Conservation (phyloP, 176 grass and related monocot species). For the Olyra latifolia region DNA sequence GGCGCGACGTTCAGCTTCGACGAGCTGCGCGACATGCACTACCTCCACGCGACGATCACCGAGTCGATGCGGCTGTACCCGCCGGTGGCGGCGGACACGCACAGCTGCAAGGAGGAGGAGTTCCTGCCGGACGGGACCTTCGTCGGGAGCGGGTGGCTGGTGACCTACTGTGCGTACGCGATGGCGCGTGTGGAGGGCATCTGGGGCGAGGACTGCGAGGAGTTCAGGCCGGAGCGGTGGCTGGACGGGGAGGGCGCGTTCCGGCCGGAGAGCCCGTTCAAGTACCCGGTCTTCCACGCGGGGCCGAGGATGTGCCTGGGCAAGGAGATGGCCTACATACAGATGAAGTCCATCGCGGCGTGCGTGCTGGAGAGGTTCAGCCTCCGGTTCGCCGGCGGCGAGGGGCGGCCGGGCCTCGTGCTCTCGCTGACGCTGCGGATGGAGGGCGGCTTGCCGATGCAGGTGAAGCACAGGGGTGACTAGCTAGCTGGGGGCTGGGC, state of each 20-base stretch:
- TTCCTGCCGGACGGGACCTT: constrained; percentile 55
- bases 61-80: constrained; percentile 77
- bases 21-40: constrained; percentile 62
- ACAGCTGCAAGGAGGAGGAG: constrained; percentile 50
- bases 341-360: constrained; percentile 66
- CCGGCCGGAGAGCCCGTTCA: constrained; percentile 55
- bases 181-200: constrained; percentile 51
- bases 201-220: constrained; percentile 57
- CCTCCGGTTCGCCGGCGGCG: constrained; percentile 28
- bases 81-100: constrained; percentile 52
- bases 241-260: constrained; percentile 51
- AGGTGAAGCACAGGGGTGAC: constrained; percentile 8
- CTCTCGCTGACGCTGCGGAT: constrained; percentile 58
- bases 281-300: constrained; percentile 56
- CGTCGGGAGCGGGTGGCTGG: constrained; percentile 51
- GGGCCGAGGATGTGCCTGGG: constrained; percentile 71
- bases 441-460: constrained; percentile 52
- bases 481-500: too few relatives aligned
- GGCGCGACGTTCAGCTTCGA: constrained; percentile 43
- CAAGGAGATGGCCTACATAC: constrained; percentile 82
- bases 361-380: constrained; percentile 52
- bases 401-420: constrained; percentile 29
- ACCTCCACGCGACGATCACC: constrained; percentile 53
- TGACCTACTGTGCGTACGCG: constrained; percentile 51
- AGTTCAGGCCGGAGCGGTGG: constrained; percentile 68